phyloP scores from a whole-genome alignment of 805 yeast genomes.

The Millerozyma miso region DNA sequence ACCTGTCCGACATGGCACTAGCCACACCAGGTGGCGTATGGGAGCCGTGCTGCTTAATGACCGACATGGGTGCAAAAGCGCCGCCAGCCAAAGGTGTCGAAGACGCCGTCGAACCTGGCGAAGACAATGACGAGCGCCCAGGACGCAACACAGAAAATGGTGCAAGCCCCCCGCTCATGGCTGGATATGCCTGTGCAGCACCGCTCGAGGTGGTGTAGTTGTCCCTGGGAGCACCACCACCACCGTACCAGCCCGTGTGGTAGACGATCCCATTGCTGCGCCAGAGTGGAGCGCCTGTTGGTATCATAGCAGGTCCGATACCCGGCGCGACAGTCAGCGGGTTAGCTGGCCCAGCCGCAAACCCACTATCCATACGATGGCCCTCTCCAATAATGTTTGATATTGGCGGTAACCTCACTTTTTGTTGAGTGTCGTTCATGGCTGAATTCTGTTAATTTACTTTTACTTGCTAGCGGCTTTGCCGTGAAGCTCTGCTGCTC shows the following conservation, averaged over 20 bases:
- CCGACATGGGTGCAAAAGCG: background rate
- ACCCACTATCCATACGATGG: background rate
- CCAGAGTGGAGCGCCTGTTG: background rate
- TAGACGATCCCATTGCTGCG: background rate
- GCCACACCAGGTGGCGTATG: background rate
- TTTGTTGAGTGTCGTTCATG: slow-evolving; percentile 5
- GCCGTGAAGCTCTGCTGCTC: no score
- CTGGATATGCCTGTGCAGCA: background rate
- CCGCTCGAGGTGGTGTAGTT: background rate
- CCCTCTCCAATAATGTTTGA: slow-evolving; percentile 30
- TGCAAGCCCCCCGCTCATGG: background rate
- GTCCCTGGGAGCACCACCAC: background rate
- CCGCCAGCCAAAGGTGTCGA: background rate
- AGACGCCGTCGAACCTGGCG: background rate
- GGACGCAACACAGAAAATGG: background rate
- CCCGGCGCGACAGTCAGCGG: background rate
- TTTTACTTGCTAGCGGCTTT: no score
- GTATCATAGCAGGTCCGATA: background rate
- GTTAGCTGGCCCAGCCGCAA: background rate
- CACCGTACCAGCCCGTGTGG: background rate
- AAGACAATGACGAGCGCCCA: background rate
- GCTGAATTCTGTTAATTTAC: no score
- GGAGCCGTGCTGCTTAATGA: background rate
- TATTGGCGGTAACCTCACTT: slow-evolving; percentile 39
- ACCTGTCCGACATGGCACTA: background rate